Percentiles rank a stretch among this genome's conserved stretches.
Evolutionary conservation across 768 basidiomycete species (phyloP).

Genomic region (Phlegmacium glaucopus): DNA sequence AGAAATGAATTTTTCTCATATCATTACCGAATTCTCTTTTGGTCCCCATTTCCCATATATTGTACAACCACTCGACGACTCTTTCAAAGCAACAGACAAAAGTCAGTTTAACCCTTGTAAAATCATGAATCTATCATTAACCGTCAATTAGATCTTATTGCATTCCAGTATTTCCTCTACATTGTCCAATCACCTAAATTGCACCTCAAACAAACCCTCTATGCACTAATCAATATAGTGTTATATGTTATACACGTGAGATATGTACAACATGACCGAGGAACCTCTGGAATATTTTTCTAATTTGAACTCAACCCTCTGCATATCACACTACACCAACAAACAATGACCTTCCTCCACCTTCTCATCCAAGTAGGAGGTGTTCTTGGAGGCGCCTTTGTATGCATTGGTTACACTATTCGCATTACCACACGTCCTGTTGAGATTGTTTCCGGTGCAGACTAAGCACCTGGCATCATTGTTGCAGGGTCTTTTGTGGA

Average conservation of each 20-base stretch:
- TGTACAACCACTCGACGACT: too few species aligned
- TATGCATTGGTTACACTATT: constrained; percentile 82
- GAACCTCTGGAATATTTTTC: too few species aligned
- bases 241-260: constrained; percentile 84
- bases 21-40: too few species aligned
- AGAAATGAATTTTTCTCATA: too few species aligned
- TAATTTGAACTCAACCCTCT: constrained; percentile 97
- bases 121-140: too few species aligned
- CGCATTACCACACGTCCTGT: constrained; percentile 63
- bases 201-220: constrained; percentile 66
- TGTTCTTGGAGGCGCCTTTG: constrained; percentile 89
- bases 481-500: constrained; percentile 57
- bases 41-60: too few species aligned
- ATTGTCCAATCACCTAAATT: constrained; percentile 95
- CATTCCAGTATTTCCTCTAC: too few species aligned
- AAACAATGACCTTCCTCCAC: constrained; percentile 81
- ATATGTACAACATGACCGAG: constrained; percentile 70
- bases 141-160: too few species aligned
- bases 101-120: too few species aligned
- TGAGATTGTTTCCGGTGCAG: constrained; percentile 58
- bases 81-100: too few species aligned
- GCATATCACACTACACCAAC: constrained; percentile 79
- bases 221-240: constrained; percentile 85
- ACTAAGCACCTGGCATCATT: constrained; percentile 50
- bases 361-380: constrained; percentile 84